phyloP scores from a whole-genome alignment of 352 stramenopile genomes.

The Pythium brachiatum region DNA sequence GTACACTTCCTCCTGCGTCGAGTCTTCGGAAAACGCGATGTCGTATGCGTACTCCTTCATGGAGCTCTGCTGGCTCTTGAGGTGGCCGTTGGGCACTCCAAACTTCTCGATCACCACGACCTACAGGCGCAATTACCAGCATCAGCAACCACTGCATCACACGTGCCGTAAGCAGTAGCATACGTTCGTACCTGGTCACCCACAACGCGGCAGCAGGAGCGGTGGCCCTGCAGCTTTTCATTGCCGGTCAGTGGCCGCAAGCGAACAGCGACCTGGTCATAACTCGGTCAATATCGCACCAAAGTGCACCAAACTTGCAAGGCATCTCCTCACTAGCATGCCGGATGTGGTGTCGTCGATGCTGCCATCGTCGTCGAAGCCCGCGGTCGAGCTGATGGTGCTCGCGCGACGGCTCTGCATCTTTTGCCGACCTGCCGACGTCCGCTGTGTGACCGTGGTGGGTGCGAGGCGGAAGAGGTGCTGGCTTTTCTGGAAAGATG shows the following conservation, averaged over 20 bases:
- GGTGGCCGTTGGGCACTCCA: slow-evolving; percentile 39
- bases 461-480: not conserved
- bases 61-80: slow-evolving; percentile 55
- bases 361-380: slow-evolving; percentile 29
- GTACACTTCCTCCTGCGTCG: slow-evolving; percentile 56
- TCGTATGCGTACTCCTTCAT: slow-evolving; percentile 62
- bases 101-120: slow-evolving; percentile 66
- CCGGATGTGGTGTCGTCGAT: slow-evolving; percentile 39
- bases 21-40: slow-evolving; percentile 48
- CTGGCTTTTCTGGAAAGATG: slow-evolving; percentile 24
- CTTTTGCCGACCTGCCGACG: not conserved
- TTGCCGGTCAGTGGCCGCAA: slow-evolving; percentile 42
- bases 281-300: not conserved
- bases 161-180: not conserved
- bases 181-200: slow-evolving; percentile 40
- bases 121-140: slow-evolving; percentile 20
- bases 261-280: slow-evolving; percentile 46
- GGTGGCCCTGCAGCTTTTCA: slow-evolving; percentile 45
- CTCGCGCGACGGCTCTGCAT: slow-evolving; percentile 7
- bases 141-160: not conserved
- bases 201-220: slow-evolving; percentile 50
- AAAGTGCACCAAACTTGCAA: not conserved
- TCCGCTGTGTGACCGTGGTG: not conserved
- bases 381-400: slow-evolving; percentile 9
- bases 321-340: slow-evolving; percentile 32